Base-by-base conservation (phyloP, 1,284 basidiomycete genomes). In the Coniferiporia sulphurascens region DNA sequence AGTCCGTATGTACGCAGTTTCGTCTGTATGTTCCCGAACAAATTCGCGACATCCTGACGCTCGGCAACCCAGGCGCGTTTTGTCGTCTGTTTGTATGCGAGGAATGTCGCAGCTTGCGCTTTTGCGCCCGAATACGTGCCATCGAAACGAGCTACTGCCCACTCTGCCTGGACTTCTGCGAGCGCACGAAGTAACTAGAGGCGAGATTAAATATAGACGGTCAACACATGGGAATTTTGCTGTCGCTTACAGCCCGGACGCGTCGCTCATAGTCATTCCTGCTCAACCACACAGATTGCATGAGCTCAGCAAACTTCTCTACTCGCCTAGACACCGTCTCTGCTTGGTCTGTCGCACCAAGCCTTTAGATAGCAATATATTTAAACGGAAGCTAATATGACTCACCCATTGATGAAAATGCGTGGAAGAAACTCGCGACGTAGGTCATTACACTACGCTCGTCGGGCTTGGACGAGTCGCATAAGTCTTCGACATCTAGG, bases 381-480 rank as follows among this genome's bases (percentile, higher is more conserved):
- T 21, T 36, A 13, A 19, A 34, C 6, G 3, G 27, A 53, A 27
- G 27, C 15, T 21, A 13, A 32, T 3, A 21, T 10, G 19, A 70
- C 83, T 63, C 65, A 93, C 94, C 93, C 88, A 97, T 95, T 1
- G 92, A 89, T 0, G 94, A 96, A 72, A 99, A 99, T 0, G 96
- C 96, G 71, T 99, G 96, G 79, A 99, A 99, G 74, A 84, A 98
- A 68, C 94, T 94, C 41, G 96, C 96, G 56, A 95, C 86, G 66
- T 95, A 96, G 2, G 92, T 95, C 93, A 95, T 95, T 27, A 96
- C 91, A 73, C 91, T 95, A 49, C 93, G 86, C 72, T 99, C 96
- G 71, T 99, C 96, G 0, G 96, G 96, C 58, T 83, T 85, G 21
- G 79, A 78, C 0, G 87, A 84, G 67, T 96, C 94, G 68, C 94